Evolutionary conservation across 306 rosid genomes (phyloP).

Genomic region (Betula pendula): DNA sequence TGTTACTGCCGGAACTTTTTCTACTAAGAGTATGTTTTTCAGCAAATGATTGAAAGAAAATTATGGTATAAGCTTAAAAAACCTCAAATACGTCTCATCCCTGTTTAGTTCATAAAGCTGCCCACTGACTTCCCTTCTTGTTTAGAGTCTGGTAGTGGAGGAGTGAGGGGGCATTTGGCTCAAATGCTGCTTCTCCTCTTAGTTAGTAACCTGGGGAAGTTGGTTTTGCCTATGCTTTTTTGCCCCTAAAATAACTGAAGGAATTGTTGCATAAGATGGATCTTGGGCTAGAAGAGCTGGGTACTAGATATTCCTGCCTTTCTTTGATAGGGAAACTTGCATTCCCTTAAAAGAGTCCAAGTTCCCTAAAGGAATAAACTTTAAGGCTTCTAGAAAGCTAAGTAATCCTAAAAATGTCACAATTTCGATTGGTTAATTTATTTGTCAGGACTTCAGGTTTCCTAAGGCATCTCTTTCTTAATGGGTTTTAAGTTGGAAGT

Average conservation of each 20-base stretch:
- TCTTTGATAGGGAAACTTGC: neutral
- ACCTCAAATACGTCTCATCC: neutral
- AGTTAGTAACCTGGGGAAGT: neutral
- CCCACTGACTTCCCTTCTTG: neutral
- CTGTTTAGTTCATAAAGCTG: neutral
- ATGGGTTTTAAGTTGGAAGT: neutral
- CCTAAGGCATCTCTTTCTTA: neutral
- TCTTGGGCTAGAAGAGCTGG: neutral
- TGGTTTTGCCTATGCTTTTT: neutral
- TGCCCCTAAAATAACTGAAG: neutral
- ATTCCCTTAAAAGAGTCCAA: neutral
- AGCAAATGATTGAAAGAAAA: no score
- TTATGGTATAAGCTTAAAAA: neutral
- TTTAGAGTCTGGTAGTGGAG: neutral
- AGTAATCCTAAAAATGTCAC: neutral
- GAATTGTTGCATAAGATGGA: neutral
- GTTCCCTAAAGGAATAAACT: neutral
- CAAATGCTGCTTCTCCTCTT: conserved; percentile 1
- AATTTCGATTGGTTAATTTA: neutral
- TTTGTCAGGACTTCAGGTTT: neutral
- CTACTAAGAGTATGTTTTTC: neutral
- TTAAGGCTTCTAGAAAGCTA: neutral
- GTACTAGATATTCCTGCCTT: neutral
- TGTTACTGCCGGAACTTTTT: neutral
- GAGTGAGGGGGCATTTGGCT: neutral